These are phyloP conservation scores for Vinca major DNA, from an alignment of 305 asterid species.

Conservation along the genomic window DNA sequence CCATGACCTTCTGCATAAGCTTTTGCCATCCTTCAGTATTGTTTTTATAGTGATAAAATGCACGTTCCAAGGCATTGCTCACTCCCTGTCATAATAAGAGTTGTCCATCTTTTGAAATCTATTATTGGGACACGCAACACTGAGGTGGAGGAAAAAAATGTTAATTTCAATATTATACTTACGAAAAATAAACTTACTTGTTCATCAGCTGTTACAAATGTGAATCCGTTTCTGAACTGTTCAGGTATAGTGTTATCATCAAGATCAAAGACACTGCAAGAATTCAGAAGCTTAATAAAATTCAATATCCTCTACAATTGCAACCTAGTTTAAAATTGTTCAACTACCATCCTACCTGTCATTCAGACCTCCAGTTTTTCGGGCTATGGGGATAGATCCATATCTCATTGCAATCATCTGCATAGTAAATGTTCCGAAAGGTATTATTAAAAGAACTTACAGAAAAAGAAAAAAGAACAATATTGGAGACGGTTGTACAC, in stretches of 20 bases:
- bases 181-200: conserved; percentile 35
- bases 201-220: conserved; percentile 73
- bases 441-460: background rate
- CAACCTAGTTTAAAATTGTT: conserved; percentile 8
- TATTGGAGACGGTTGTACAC: conserved; percentile 24
- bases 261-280: conserved; percentile 81
- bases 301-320: conserved; percentile 3
- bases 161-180: background rate
- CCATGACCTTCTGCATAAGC: conserved; percentile 77
- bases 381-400: conserved; percentile 79
- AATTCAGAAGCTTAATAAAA: conserved; percentile 16
- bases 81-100: conserved; percentile 39
- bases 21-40: conserved; percentile 55
- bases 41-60: conserved; percentile 47
- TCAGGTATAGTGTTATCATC: conserved; percentile 69
- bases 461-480: background rate
- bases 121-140: background rate
- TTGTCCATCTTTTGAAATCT: background rate
- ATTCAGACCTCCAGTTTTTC: conserved; percentile 93
- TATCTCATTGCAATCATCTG: conserved; percentile 99
- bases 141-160: background rate
- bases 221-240: conserved; percentile 81
- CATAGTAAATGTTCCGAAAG: conserved; percentile 5
- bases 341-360: conserved; percentile 54
- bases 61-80: conserved; percentile 68